Conservation (phyloP, 768 basidiomycete genomes). For the Suillus subaureus region DNA sequence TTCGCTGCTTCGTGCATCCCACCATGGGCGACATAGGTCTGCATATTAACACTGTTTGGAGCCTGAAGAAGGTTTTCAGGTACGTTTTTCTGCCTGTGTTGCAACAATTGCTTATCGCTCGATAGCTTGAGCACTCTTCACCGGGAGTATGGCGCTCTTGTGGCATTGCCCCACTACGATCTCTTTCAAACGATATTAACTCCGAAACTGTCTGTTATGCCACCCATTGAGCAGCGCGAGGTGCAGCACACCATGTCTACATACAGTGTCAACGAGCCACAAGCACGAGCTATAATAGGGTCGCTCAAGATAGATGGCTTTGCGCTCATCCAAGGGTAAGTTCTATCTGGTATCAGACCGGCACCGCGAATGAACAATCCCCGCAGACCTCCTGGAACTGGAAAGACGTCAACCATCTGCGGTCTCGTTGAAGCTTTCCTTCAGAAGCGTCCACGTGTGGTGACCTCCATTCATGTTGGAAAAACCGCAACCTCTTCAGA, state of each 20-base stretch:
- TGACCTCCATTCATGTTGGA: slow-evolving; percentile 54
- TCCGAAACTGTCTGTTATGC: slow-evolving; percentile 56
- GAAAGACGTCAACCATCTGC: slow-evolving; percentile 98
- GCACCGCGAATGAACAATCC: slow-evolving; percentile 5
- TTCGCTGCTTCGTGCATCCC: slow-evolving; percentile 54
- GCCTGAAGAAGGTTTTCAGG: slow-evolving; percentile 81
- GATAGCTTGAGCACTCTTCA: slow-evolving; percentile 85
- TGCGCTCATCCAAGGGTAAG: slow-evolving; percentile 91
- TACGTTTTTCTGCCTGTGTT: slow-evolving; percentile 29
- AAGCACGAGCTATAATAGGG: slow-evolving; percentile 84
- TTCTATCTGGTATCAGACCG: slow-evolving; percentile 5
- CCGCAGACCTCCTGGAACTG: slow-evolving; percentile 91
- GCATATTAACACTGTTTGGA: slow-evolving; percentile 68
- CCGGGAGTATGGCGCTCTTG: slow-evolving; percentile 89
- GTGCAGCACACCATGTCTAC: slow-evolving; percentile 66
- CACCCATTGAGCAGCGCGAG: slow-evolving; percentile 49
- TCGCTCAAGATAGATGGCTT: slow-evolving; percentile 78
- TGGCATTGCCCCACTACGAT: slow-evolving; percentile 83
- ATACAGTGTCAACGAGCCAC: slow-evolving; percentile 88
- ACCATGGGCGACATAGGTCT: slow-evolving; percentile 60
- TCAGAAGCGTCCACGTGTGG: slow-evolving; percentile 52
- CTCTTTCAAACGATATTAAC: slow-evolving; percentile 68
- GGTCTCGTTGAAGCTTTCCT: slow-evolving; percentile 88
- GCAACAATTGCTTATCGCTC: slow-evolving; percentile 8
- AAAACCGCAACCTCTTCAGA: slow-evolving; percentile 40